Base-by-base conservation (phyloP, 345 rosid species). In the Fremontodendron californicum region DNA sequence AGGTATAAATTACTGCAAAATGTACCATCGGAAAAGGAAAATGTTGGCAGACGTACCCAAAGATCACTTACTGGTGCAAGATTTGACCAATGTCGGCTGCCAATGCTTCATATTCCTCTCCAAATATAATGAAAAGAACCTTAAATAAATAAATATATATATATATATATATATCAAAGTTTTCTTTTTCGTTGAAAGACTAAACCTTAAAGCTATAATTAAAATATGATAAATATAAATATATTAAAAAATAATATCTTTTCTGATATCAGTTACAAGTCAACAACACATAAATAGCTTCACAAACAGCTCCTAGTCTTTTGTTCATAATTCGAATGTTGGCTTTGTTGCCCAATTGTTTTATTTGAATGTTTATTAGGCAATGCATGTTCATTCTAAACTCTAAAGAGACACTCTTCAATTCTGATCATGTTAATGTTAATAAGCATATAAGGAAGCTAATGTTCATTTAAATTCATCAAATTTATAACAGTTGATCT, bases 71-170 rank as follows among this genome's bases (percentile, higher is more conserved):
- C 79, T 70, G 61, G 9, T 43, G 65, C 71, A 37, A 33, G 57
- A 78, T 46, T 65, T 82, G 80, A 70, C 78, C 31, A 1, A 9
- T 78, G 81, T 75, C 77, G 77, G 81, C 78, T 73, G 55, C 73
- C 25, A 11, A 18, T 42, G 19, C 12, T 21, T 67, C 78, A 4
- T 35, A 29, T 31, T 52, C 68, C 57, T 31, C 39, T 21, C 21
- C 65, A 71, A 55, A 55, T 42, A 33, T 52, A 73, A 35, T 64
- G 57, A 70, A 42, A 68, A 71, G 27, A 68, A 48, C 62, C 48
- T 37, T 60, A 48, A n/a, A n/a, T n/a, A n/a, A n/a, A n/a, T n/a
- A n/a, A n/a, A n/a, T n/a, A n/a, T n/a, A n/a, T n/a, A n/a, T n/a
- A 29, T 21, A n/a, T 54, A 54, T 19, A 1, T 37, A 23, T 7